Evolutionary conservation across 352 stramenopile genomes (phyloP).

Genomic region (Phytophthora sp.): DNA sequence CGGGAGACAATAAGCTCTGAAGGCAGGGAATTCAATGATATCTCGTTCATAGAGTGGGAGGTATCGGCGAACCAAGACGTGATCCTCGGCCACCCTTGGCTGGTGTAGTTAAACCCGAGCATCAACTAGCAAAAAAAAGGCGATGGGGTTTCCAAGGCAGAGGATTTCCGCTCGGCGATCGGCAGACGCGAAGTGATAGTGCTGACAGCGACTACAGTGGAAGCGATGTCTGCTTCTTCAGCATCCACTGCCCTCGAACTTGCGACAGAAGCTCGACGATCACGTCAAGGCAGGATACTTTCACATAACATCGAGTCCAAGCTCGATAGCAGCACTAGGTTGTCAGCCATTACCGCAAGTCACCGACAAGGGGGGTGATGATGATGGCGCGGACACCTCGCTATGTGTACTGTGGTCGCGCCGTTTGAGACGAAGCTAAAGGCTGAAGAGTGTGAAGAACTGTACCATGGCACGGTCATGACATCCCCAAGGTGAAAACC

Average conservation of each 20-base stretch:
- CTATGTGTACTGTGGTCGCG: background rate
- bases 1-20: background rate
- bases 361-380: background rate
- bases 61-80: conserved; percentile 13
- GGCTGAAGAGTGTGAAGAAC: background rate
- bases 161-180: too few species aligned
- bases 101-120: conserved; percentile 6
- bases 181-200: too few species aligned
- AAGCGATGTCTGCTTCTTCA: too few species aligned
- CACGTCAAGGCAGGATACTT: too few species aligned
- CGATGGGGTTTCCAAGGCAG: conserved; percentile 1
- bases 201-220: too few species aligned
- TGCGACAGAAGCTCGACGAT: too few species aligned
- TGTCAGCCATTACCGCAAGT: too few species aligned
- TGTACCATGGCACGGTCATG: background rate
- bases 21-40: background rate
- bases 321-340: too few species aligned
- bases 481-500: background rate
- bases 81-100: conserved; percentile 4
- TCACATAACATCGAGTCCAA: too few species aligned
- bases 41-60: background rate
- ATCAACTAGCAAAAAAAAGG: conserved; percentile 1
- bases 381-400: background rate
- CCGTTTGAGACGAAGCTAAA: background rate
- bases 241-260: too few species aligned